phyloP scores from a whole-genome alignment of 495 filamentous ascomycete species.

The Tricharina praecox region DNA sequence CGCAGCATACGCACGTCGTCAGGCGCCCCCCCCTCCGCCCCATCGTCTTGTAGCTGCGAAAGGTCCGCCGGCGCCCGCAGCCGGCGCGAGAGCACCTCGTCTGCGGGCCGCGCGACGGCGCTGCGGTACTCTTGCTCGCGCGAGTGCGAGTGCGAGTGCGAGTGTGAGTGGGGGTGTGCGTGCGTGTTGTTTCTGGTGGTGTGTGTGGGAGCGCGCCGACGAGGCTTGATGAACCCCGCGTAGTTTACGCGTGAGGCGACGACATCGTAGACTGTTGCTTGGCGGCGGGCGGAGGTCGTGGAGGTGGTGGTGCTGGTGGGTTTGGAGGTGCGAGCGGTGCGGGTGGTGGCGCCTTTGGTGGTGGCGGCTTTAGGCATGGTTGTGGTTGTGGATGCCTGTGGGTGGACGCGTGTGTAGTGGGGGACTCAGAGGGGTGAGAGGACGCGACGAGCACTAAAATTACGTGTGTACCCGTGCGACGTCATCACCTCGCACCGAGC shows the following conservation, averaged over 20 bases:
- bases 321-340: background rate
- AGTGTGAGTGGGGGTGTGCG: no score
- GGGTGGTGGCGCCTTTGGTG: background rate
- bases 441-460: no score
- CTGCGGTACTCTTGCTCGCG: conserved; percentile 8
- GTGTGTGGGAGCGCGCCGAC: no score
- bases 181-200: no score
- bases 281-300: background rate
- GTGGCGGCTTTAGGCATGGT: background rate
- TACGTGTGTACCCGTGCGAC: no score
- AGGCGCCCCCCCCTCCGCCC: conserved; percentile 7
- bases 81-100: conserved; percentile 18
- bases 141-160: no score
- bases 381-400: background rate
- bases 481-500: no score
- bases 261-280: conserved; percentile 18
- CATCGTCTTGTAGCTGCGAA: conserved; percentile 6
- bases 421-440: no score
- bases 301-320: background rate
- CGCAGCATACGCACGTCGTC: conserved; percentile 11
- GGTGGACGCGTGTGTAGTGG: background rate
- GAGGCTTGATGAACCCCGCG: conserved; percentile 16
- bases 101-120: conserved; percentile 12
- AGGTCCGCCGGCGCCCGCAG: conserved; percentile 15
- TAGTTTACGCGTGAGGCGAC: conserved; percentile 20